These are phyloP conservation scores for Pneumocystis sp. DNA, from an alignment of 1,139 yeast genomes.

Conservation along the genomic window DNA sequence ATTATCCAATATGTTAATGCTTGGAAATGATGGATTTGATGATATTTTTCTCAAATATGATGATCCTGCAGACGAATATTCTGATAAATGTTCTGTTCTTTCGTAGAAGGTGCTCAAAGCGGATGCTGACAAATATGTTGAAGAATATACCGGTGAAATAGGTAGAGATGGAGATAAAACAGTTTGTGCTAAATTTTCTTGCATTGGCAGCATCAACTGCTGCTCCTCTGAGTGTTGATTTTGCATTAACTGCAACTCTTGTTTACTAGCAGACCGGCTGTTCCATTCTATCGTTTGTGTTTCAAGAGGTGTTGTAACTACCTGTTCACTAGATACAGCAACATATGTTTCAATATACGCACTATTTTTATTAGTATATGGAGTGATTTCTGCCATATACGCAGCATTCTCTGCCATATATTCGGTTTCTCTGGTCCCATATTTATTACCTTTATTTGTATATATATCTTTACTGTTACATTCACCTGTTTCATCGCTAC, in stretches of 20 bases:
- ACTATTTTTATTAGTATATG: too few species aligned
- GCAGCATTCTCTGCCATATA: background rate
- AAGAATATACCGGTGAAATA: too few species aligned
- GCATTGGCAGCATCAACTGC: too few species aligned
- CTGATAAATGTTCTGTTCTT: background rate
- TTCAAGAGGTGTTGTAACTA: background rate
- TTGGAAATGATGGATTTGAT: background rate
- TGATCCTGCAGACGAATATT: background rate
- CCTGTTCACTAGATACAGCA: background rate
- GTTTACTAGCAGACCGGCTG: background rate
- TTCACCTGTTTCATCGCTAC: background rate
- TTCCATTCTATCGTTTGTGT: background rate
- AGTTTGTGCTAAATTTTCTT: too few species aligned
- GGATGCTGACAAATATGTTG: background rate
- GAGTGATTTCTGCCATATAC: background rate
- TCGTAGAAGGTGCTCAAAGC: background rate
- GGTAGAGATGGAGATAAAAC: too few species aligned
- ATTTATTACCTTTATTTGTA: too few species aligned
- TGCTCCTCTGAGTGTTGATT: too few species aligned
- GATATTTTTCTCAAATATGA: background rate
- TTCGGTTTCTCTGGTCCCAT: too few species aligned
- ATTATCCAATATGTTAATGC: background rate
- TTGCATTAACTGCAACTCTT: background rate
- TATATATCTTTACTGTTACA: background rate
- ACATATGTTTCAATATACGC: background rate